Conservation (phyloP, 2,329 filamentous ascomycete genomes). For the Aciculosporium take region DNA sequence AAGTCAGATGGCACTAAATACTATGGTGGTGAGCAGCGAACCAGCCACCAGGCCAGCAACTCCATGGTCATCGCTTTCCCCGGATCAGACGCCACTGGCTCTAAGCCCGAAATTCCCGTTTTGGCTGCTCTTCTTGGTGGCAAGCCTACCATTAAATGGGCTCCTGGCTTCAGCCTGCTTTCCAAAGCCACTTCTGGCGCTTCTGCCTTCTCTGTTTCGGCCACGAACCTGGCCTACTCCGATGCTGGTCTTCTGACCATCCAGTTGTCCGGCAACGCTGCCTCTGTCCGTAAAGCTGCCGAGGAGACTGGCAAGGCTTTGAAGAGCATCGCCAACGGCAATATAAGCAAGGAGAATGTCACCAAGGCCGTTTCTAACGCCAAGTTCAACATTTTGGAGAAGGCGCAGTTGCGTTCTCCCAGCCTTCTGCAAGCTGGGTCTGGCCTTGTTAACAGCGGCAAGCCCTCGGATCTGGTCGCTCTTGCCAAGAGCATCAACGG, state of each 20-base stretch:
- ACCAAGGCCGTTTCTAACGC: conserved; percentile 84
- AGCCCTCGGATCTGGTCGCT: conserved; percentile 72
- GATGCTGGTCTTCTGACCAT: conserved; percentile 85
- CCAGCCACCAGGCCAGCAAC: conserved; percentile 62
- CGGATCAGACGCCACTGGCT: conserved; percentile 64
- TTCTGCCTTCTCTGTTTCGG: conserved; percentile 53
- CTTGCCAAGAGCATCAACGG: conserved; percentile 64
- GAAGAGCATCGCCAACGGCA: conserved; percentile 64
- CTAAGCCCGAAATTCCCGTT: conserved; percentile 83
- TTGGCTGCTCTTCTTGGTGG: conserved; percentile 83
- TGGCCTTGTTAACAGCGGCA: conserved; percentile 65
- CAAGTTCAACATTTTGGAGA: conserved; percentile 81
- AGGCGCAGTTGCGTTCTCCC: conserved; percentile 60
- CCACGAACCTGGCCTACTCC: conserved; percentile 75
- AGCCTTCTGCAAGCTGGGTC: conserved; percentile 75
- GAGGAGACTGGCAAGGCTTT: conserved; percentile 66
- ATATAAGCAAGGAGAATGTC: conserved; percentile 70
- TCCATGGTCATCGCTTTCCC: conserved; percentile 85
- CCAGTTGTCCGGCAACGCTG: conserved; percentile 61
- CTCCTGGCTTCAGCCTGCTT: conserved; percentile 79
- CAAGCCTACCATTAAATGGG: conserved; percentile 88
- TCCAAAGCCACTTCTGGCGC: conserved; percentile 59
- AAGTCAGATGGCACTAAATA: conserved; percentile 63
- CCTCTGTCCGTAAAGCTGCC: conserved; percentile 59
- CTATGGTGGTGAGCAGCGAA: conserved; percentile 88